Evolutionary conservation across 768 basidiomycete genomes (phyloP), one percentile per base, ranked within the genome.

Genomic region (Psilocybe azurescens): DNA sequence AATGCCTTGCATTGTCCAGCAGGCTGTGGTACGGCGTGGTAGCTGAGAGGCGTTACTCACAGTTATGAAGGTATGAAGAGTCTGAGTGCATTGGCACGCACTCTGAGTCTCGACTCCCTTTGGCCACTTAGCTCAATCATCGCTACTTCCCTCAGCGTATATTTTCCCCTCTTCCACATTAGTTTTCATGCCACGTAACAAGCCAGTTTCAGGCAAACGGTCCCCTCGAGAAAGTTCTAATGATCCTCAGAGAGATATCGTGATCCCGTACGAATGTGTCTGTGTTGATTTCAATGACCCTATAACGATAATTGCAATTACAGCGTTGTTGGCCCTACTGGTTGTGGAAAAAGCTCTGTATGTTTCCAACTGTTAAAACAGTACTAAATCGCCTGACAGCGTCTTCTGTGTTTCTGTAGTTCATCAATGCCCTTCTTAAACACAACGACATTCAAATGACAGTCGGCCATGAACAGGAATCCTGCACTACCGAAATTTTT

Each of bases 241-340:
- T 14, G n/a, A 5, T n/a, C 41, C 41, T 5, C n/a, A 13, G 33
- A 2, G 38, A 16, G 53, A 54, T 11, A 54, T 54, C 24, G 38
- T 54, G 13, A 33, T 54, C 9, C 53, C 32, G 53, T 54, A 54
- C 20, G 53, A 6, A 20, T 54, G 16, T 38, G 6, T 14, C 33
- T 16, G 8, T 38, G 13, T 6, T 38, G 7, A 13, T 20, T 38
- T 11, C 13, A 10, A 53, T 32, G 52, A 16, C 32, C 16, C 24
- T n/a, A 39, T 54, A 54, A 28, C 6, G 18, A 36, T 8, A 9
- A 7, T 39, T 39, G 11, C 7, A 20, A 20, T 20, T 20, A 20
- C 16, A 54, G 53, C 14, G 53, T 54, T 54, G 36, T 54, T 14
- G 53, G 53, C 4, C 32, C 53, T 13, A 54, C 32, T 54, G 53